Evolutionary conservation across 2,329 filamentous ascomycete species (phyloP).

Genomic region (Fusarium liriodendri): DNA sequence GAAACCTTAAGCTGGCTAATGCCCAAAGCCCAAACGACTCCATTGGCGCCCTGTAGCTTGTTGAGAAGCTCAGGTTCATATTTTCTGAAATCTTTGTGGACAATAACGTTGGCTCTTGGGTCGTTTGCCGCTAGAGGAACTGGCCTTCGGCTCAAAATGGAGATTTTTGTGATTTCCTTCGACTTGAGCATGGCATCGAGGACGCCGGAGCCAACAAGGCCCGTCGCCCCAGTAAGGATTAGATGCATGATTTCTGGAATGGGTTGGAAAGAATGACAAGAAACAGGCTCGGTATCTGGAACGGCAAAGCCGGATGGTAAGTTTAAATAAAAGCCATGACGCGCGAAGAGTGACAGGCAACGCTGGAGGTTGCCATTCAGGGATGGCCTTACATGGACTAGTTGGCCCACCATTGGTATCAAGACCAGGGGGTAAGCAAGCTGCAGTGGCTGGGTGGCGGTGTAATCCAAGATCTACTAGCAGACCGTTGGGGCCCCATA

Average conservation of each 20-base stretch:
- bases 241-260: neutral
- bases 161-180: neutral
- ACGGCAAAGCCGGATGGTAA: neutral
- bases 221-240: neutral
- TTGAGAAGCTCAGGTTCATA: neutral
- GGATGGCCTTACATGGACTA: neutral
- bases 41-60: neutral
- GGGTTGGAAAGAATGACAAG: neutral
- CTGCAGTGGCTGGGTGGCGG: neutral
- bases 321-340: neutral
- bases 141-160: neutral
- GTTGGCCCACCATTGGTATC: neutral
- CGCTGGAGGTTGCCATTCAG: neutral
- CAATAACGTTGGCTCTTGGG: neutral
- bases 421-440: neutral
- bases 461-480: neutral
- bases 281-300: neutral
- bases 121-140: neutral
- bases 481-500: no score
- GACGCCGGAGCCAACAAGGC: neutral
- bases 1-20: neutral
- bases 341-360: neutral
- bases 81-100: neutral
- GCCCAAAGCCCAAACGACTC: neutral
- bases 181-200: conserved; percentile 1